A percentile compares a stretch with the other conserved stretches of the same genome.
These are phyloP conservation scores for Elaphomyces granulatus DNA, from an alignment of 495 filamentous ascomycete species.

Conservation along the genomic window DNA sequence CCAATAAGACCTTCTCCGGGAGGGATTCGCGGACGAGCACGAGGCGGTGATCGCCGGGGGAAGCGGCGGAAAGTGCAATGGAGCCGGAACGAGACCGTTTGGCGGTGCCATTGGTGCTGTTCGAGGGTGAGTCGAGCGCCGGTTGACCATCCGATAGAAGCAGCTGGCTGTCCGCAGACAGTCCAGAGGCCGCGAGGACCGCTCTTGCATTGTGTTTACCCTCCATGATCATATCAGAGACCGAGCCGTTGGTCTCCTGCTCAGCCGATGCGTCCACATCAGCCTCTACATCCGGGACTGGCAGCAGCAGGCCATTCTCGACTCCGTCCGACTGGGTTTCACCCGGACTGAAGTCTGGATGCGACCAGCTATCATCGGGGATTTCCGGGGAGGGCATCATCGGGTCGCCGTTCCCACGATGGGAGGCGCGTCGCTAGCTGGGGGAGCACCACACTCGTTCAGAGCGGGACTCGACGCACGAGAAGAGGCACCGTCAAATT, in stretches of 20 bases:
- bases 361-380: slow-evolving; percentile 12
- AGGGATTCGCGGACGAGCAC: slow-evolving; percentile 26
- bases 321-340: slow-evolving; percentile 16
- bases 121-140: slow-evolving; percentile 12
- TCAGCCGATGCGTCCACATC: slow-evolving; percentile 14
- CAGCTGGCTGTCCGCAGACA: slow-evolving; percentile 14
- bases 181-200: slow-evolving; percentile 37
- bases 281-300: slow-evolving; percentile 13
- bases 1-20: slow-evolving; percentile 45
- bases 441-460: not conserved
- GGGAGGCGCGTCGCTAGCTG: not conserved
- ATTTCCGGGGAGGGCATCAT: slow-evolving; percentile 30
- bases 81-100: slow-evolving; percentile 50
- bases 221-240: slow-evolving; percentile 31
- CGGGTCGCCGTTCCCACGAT: not conserved
- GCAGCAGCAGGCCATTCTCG: slow-evolving; percentile 16
- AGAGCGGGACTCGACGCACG: slow-evolving; percentile 12
- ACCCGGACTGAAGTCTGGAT: slow-evolving; percentile 10
- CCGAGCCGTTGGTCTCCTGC: slow-evolving; percentile 18
- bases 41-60: slow-evolving; percentile 15
- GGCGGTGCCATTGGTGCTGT: slow-evolving; percentile 29
- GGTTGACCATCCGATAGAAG: slow-evolving; percentile 19
- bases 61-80: slow-evolving; percentile 17
- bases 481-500: slow-evolving; percentile 10
- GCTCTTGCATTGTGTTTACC: slow-evolving; percentile 46